Conservation (phyloP, 306 rosid genomes). For the Prunus persica region DNA sequence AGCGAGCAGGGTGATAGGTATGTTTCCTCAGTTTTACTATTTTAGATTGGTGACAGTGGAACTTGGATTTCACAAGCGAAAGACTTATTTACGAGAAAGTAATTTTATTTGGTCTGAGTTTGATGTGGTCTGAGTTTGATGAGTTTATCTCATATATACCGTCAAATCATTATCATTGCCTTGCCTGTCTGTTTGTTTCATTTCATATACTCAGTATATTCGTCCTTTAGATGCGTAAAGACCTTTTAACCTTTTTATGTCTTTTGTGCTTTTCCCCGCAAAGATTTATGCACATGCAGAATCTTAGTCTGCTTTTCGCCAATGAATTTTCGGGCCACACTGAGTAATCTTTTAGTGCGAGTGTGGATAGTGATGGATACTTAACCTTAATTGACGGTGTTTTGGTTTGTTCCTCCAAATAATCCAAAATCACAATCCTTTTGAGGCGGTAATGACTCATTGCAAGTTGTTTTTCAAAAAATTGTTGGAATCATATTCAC, state of each 20-base stretch:
- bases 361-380: neutral
- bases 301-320: constrained; percentile 1
- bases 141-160: constrained; percentile 9
- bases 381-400: neutral
- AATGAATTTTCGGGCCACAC: constrained; percentile 2
- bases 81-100: neutral
- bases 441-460: neutral
- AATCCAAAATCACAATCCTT: neutral
- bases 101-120: neutral
- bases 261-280: neutral
- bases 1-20: constrained; percentile 98
- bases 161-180: constrained; percentile 4
- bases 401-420: neutral
- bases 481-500: neutral
- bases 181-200: constrained; percentile 3
- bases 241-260: neutral
- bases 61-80: too few relatives aligned
- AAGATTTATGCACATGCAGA: neutral
- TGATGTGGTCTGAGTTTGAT: constrained; percentile 14
- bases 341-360: neutral
- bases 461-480: neutral
- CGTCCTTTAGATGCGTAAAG: neutral
- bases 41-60: neutral
- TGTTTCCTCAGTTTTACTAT: neutral
- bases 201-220: neutral